Evolutionary conservation across 148 eudicot species (phyloP), one percentile per base, ranked within the genome.

Genomic region (Spergularia marina): DNA sequence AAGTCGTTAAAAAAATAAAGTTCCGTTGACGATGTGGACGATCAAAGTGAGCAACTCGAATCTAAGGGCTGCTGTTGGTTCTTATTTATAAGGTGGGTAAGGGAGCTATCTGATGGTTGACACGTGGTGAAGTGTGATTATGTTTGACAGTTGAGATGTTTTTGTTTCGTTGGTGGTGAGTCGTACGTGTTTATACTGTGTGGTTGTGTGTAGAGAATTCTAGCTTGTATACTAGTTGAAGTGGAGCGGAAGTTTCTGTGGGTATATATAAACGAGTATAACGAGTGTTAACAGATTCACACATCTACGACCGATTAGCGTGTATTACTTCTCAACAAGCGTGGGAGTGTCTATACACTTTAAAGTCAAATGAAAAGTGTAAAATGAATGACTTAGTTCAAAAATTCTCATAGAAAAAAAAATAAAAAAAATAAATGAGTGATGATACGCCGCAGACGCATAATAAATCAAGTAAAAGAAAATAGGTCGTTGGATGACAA

Each of bases 161-260:
- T 20, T 58, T 21, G 36, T 23, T 59, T 18, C 12, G 3, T 59
- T 18, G 34, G 13, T 20, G 17, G 10, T 7, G 72, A 1, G 65
- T 17, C 13, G 36, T 17, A 58, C n/a, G 53, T 57, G 10, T 39
- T 72, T 25, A 36, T 72, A 41, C 11, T 39, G 36, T 72, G 75
- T 39, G 75, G 17, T 13, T 40, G 75, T 36, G 51, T n/a, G 65
- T 72, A 72, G 75, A 39, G 53, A 9, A 72, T 72, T 72, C 61
- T 23, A 10, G 64, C 17, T 53, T 69, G 11, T 44, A 11, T 30
- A 30, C 4, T 30, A 12, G 5, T 1, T 53, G 49, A 44, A 11
- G 72, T 10, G 2, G 20, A 21, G 56, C 0, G 55, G 58, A 68
- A 51, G 12, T 47, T 49, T 49, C 71, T 2, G 40, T 1, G 6